Evolutionary conservation across 306 rosid species (phyloP).

Genomic region (Betula pendula): DNA sequence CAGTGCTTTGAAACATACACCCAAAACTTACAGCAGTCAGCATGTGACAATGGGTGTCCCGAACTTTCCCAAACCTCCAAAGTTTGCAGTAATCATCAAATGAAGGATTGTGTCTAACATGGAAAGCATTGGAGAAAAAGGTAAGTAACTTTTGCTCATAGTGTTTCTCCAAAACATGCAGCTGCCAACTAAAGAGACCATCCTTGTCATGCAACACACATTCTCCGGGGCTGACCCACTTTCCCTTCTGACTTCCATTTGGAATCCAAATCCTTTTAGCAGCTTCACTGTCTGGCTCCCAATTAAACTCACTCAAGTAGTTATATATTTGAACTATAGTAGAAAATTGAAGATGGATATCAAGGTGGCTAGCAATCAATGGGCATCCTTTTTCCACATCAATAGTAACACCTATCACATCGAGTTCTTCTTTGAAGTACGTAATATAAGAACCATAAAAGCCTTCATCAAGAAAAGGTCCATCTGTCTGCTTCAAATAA

Average conservation of each 20-base stretch:
- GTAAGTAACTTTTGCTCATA: slow-evolving; percentile 34
- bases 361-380: slow-evolving; percentile 49
- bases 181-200: slow-evolving; percentile 51
- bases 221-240: slow-evolving; percentile 44
- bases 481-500: slow-evolving; percentile 48
- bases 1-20: slow-evolving; percentile 41
- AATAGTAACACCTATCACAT: slow-evolving; percentile 47
- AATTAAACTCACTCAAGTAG: slow-evolving; percentile 41
- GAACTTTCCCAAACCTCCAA: slow-evolving; percentile 72
- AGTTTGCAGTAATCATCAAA: slow-evolving; percentile 55
- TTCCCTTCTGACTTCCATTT: slow-evolving; percentile 28
- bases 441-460: slow-evolving; percentile 49
- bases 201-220: slow-evolving; percentile 57
- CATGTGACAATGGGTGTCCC: slow-evolving; percentile 33
- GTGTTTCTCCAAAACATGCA: slow-evolving; percentile 41
- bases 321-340: slow-evolving; percentile 41
- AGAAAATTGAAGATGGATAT: slow-evolving; percentile 19
- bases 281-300: slow-evolving; percentile 49
- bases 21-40: slow-evolving; percentile 67
- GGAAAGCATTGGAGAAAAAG: slow-evolving; percentile 49
- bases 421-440: slow-evolving; percentile 49
- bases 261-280: slow-evolving; percentile 59
- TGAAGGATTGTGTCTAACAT: slow-evolving; percentile 42
- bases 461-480: slow-evolving; percentile 63
- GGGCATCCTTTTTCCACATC: slow-evolving; percentile 42